Conservation (phyloP, 306 rosid species). For the Malus asiatica region DNA sequence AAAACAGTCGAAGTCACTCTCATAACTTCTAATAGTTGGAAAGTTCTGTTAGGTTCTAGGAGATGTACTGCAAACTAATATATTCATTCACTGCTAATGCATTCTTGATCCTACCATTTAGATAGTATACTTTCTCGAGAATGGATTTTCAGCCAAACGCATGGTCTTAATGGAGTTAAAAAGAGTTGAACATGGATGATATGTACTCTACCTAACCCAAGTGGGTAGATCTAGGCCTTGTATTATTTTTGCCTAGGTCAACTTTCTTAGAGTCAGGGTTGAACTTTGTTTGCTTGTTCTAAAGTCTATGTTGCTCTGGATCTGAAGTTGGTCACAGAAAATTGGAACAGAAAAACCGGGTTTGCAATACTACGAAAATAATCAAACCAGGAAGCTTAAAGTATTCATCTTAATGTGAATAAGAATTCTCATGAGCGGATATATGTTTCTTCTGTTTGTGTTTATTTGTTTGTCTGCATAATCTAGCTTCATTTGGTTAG, state of each 20-base stretch:
- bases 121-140: not conserved
- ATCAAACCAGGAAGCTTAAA: not conserved
- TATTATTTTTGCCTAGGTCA: no score
- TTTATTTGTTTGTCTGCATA: not conserved
- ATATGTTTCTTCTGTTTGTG: not conserved
- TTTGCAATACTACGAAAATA: not conserved
- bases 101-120: not conserved
- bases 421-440: not conserved
- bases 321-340: not conserved
- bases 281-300: not conserved
- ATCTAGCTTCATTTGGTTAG: not conserved
- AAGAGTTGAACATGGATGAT: not conserved
- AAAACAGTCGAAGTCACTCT: slow-evolving; percentile 16
- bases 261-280: not conserved
- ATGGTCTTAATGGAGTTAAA: not conserved
- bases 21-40: slow-evolving; percentile 4
- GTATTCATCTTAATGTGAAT: not conserved
- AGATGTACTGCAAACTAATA: slow-evolving; percentile 4
- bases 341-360: not conserved
- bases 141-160: not conserved
- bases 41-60: slow-evolving; percentile 6
- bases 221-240: not conserved
- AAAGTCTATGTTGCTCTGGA: not conserved
- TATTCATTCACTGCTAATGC: slow-evolving; percentile 8
- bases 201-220: not conserved